phyloP scores from a whole-genome alignment of 2,329 filamentous ascomycete species.

The Penicillium sp. region DNA sequence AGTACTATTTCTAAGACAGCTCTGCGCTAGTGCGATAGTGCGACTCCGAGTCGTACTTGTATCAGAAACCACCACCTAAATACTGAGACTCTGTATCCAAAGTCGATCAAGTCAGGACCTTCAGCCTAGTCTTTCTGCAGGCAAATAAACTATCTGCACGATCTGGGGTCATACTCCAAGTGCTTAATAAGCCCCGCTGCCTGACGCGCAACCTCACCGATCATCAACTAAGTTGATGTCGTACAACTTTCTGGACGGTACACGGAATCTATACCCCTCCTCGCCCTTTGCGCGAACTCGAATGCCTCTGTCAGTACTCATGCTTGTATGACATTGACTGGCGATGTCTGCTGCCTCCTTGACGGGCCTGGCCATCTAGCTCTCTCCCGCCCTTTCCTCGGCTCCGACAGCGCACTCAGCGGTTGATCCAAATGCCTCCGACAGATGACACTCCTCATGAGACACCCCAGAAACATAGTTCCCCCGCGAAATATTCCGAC shows the following conservation, averaged over 20 bases:
- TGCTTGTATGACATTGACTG: conserved; percentile 23
- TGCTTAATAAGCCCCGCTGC: conserved; percentile 14
- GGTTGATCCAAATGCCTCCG: conserved; percentile 19
- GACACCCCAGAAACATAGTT: neutral
- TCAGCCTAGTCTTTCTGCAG: neutral
- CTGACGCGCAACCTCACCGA: conserved; percentile 21
- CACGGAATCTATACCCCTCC: neutral
- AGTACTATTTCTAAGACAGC: too few species aligned
- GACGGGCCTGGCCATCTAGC: conserved; percentile 27
- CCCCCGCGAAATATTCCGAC: conserved; percentile 18
- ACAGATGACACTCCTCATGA: conserved; percentile 15
- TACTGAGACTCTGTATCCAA: neutral
- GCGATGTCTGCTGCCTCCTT: conserved; percentile 25
- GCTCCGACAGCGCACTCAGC: conserved; percentile 27
- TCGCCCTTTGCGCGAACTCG: neutral
- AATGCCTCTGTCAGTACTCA: conserved; percentile 13
- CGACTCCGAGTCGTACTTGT: too few species aligned
- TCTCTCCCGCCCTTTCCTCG: conserved; percentile 17
- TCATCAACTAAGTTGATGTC: conserved; percentile 2
- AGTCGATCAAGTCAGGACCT: neutral
- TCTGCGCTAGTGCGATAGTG: neutral
- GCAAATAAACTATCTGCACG: conserved; percentile 3
- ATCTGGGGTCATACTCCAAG: neutral
- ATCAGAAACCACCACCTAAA: neutral
- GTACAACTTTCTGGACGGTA: neutral